A percentile compares a stretch with the other conserved stretches of the same genome.
These are phyloP conservation scores for Penicillium daleae DNA, from an alignment of 495 filamentous ascomycete genomes.

Conservation along the genomic window DNA sequence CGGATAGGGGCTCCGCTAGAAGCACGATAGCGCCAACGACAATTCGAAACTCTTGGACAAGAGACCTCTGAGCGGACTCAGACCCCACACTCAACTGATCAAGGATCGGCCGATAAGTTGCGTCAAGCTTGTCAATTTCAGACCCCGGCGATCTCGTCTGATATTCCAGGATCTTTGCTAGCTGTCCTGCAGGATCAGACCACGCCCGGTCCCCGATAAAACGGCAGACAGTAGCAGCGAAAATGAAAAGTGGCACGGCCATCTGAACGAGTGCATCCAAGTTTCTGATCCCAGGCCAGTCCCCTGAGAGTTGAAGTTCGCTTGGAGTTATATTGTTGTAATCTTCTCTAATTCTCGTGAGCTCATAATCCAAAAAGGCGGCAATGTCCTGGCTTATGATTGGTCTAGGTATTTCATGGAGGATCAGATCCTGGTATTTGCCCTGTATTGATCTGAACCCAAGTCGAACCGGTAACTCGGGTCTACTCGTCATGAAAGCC, in stretches of 20 bases:
- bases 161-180: slow-evolving; percentile 20
- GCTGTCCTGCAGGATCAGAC: slow-evolving; percentile 17
- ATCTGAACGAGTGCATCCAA: slow-evolving; percentile 21
- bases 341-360: slow-evolving; percentile 20
- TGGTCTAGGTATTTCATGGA: slow-evolving; percentile 27
- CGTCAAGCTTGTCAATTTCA: slow-evolving; percentile 20
- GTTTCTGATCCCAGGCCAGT: slow-evolving; percentile 44
- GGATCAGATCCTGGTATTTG: slow-evolving; percentile 28
- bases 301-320: slow-evolving; percentile 2
- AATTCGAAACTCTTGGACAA: slow-evolving; percentile 26
- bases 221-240: slow-evolving; percentile 35
- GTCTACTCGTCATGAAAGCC: slow-evolving; percentile 48
- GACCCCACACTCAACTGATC: slow-evolving; percentile 18
- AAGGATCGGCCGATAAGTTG: slow-evolving; percentile 33
- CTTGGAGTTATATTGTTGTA: slow-evolving; percentile 4
- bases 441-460: slow-evolving; percentile 30
- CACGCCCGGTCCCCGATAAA: slow-evolving; percentile 25
- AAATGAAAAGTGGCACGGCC: slow-evolving; percentile 38
- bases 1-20: slow-evolving; percentile 30
- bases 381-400: slow-evolving; percentile 34
- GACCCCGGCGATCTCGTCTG: background rate
- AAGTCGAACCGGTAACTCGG: slow-evolving; percentile 47
- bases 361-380: slow-evolving; percentile 26
- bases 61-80: slow-evolving; percentile 1
- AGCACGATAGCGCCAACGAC: slow-evolving; percentile 34